A percentile compares a stretch with the other conserved stretches of the same genome.
Conservation (phyloP, 2,329 filamentous ascomycete species). For the Trichoderma sp. region DNA sequence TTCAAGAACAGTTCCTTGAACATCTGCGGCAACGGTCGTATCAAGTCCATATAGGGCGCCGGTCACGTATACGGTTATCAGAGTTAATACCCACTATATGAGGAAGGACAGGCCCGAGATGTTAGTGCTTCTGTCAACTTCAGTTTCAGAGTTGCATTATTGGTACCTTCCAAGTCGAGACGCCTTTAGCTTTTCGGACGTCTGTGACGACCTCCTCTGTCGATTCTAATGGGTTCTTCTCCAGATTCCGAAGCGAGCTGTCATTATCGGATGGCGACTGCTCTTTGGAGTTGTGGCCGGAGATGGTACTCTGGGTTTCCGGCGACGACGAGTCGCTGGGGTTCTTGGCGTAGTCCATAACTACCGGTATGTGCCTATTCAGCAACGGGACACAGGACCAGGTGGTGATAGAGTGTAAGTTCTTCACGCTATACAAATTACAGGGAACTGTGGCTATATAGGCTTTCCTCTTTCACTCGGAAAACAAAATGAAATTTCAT, state of each 20-base stretch:
- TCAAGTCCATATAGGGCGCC: not conserved
- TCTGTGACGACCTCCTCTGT: not conserved
- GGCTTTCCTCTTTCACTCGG: not conserved
- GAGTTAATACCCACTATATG: not conserved
- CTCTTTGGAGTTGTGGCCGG: not conserved
- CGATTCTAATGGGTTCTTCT: not conserved
- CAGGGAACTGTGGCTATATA: not conserved
- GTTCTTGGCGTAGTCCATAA: not conserved
- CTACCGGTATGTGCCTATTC: not conserved
- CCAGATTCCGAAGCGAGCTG: not conserved
- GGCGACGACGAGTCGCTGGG: not conserved
- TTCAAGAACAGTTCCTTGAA: not conserved
- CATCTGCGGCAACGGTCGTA: not conserved
- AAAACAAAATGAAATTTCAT: not conserved
- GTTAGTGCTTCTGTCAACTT: not conserved
- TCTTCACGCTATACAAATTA: not conserved
- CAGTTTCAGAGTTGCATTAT: not conserved
- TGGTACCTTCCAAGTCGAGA: not conserved
- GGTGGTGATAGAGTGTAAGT: not conserved
- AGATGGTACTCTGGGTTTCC: not conserved
- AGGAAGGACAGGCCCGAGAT: not conserved
- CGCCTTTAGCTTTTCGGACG: not conserved
- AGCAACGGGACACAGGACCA: not conserved
- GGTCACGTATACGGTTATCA: not conserved
- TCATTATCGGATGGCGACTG: not conserved